Base-by-base conservation (phyloP, 331 rosid species). In the Malus hybrid region DNA sequence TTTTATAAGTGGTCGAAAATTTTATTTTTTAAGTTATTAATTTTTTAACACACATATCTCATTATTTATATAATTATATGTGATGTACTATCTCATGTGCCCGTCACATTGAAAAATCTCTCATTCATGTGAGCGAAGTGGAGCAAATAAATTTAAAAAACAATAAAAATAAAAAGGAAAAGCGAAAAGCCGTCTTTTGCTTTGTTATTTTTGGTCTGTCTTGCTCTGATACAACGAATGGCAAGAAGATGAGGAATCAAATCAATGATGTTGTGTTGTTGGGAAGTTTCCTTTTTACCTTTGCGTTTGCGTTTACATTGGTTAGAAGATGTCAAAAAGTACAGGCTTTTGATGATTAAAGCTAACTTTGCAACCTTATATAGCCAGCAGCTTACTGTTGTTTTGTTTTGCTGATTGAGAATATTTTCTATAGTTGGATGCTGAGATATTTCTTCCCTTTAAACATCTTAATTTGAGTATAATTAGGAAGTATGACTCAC, bases 271-370 rank as follows among this genome's bases (percentile, higher is more conserved):
- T 82, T 82, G 85, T 76, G 69, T 74, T 88, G 90, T 81, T 70
- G 82, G 71, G 84, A 85, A 73, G 87, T 79, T 79, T 85, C 82
- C 80, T 76, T 84, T 77, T 83, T 80, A 83, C 87, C 79, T 83
- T 79, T 81, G 89, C 84, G 78, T 73, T 85, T 63, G 74, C 64
- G 4, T 42, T 42, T 42, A 4, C 46, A 42, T 42, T 52, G 20
- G 57, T 59, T 59, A 59, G 15, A 81, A 85, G 80, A 78, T 66
- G 76, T 69, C 69, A 86, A 82, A 54, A 79, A 77, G 74, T 52
- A 76, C 65, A 64, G 57, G 69, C 77, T 85, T 59, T 2, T 78
- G 80, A 71, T 83, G 77, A 88, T 77, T 80, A 69, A 76, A 76
- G 76, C 76, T 77, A 72, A 76, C 79, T 76, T 81, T 77, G 66